phyloP scores from a whole-genome alignment of 1,284 basidiomycete species.

The Hemileccinum hortonii region DNA sequence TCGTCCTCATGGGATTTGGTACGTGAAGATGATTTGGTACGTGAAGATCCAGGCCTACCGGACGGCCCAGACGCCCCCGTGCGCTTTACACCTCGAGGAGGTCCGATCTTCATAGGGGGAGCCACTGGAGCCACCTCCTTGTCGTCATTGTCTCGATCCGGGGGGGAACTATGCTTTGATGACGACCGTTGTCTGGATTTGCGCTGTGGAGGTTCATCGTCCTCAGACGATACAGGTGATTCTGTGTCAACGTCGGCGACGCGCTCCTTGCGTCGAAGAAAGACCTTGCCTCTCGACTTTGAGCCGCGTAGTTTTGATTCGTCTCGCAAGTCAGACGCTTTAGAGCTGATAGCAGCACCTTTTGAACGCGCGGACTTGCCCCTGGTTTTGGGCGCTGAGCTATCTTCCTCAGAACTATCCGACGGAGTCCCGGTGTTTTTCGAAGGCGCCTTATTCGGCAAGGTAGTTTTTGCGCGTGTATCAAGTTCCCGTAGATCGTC shows the following conservation, averaged over 20 bases:
- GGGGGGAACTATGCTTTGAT: not conserved
- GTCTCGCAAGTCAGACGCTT: not conserved
- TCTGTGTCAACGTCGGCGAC: not conserved
- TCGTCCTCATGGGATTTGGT: not conserved
- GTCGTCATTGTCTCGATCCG: not conserved
- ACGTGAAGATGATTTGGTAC: not conserved
- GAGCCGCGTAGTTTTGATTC: not conserved
- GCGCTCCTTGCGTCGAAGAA: not conserved
- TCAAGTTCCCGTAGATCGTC: not conserved
- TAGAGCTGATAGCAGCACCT: not conserved
- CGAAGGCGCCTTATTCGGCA: not conserved
- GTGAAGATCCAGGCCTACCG: not conserved
- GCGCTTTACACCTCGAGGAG: slow-evolving; percentile 26
- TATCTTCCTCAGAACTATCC: slow-evolving; percentile 4
- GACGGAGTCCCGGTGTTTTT: not conserved
- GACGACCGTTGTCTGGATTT: slow-evolving; percentile 1
- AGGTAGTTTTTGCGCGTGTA: not conserved
- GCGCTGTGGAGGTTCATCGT: slow-evolving; percentile 2
- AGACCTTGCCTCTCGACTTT: not conserved
- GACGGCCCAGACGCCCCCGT: not conserved
- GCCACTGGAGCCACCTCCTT: not conserved
- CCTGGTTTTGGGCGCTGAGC: slow-evolving; percentile 2
- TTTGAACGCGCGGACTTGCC: not conserved
- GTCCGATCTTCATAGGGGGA: slow-evolving; percentile 23
- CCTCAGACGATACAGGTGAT: not conserved